A percentile compares a stretch with the other conserved stretches of the same genome.
Evolutionary conservation across 805 yeast genomes (phyloP).

Genomic region (Metschnikowia continentalis): DNA sequence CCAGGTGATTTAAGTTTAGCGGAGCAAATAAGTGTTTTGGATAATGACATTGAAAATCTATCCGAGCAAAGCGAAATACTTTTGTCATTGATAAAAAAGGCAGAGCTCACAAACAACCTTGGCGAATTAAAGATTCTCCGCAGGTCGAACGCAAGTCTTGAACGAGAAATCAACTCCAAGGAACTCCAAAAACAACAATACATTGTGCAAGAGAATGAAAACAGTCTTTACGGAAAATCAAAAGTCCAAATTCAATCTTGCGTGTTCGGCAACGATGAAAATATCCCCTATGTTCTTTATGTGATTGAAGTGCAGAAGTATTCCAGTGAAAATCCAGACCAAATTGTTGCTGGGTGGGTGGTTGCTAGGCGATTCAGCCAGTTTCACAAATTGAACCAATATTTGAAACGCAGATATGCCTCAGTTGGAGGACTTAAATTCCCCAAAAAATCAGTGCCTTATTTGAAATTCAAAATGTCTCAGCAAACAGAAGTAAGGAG

Average conservation of each 20-base stretch:
- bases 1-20: slow-evolving; percentile 65
- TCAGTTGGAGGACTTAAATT: slow-evolving; percentile 46
- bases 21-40: slow-evolving; percentile 61
- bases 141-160: slow-evolving; percentile 63
- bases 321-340: slow-evolving; percentile 36
- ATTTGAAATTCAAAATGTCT: slow-evolving; percentile 67
- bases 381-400: slow-evolving; percentile 66
- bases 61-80: slow-evolving; percentile 61
- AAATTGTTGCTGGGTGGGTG: slow-evolving; percentile 73
- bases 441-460: slow-evolving; percentile 57
- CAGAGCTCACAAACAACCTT: slow-evolving; percentile 76
- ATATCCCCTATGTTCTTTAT: slow-evolving; percentile 51
- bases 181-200: slow-evolving; percentile 76
- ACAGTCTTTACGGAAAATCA: slow-evolving; percentile 67
- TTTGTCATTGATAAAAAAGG: slow-evolving; percentile 67
- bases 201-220: slow-evolving; percentile 77
- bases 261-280: slow-evolving; percentile 54
- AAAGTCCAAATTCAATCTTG: slow-evolving; percentile 49
- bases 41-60: slow-evolving; percentile 53
- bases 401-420: slow-evolving; percentile 51
- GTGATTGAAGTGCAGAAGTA: slow-evolving; percentile 68
- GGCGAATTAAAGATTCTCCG: slow-evolving; percentile 63
- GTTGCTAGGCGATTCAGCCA: slow-evolving; percentile 89
- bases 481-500: slow-evolving; percentile 63
- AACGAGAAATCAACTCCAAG: slow-evolving; percentile 67